Base-by-base conservation (phyloP, 1,284 basidiomycete species). In the Hymenochaete sp. region DNA sequence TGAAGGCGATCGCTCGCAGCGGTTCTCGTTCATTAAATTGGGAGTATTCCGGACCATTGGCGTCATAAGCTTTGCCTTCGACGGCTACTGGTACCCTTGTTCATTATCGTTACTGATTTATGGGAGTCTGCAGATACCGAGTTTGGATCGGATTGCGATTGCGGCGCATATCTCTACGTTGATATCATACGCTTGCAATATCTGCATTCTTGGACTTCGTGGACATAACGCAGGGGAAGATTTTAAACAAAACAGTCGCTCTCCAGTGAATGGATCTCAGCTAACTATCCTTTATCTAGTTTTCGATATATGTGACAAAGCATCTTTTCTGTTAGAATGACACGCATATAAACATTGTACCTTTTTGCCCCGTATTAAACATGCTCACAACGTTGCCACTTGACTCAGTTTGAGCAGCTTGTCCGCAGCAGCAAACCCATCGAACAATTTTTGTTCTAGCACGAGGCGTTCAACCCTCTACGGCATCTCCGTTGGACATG, bases 311-410 rank as follows among this genome's bases (percentile, higher is more conserved):
- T 21, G 10, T 45, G 21, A 52, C 5, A 16, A 9, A 2, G 7
- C 24, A 38, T 21, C 21, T n/a, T 19, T 25, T 38, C 43, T 18
- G 13, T 57, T 54, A 87, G 83, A 70, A 75, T 55, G 88, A 93
- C 60, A 77, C 81, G 21, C 57, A 95, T 47, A 93, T 95, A 64
- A 95, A 98, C 60, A 73, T 98, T 44, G 95, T 93, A 4, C 77
- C 95, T 18, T 90, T 97, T 56, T 92, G 88, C 57, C 98, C 98
- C 58, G 95, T 95, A 3, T 65, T 95, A 50, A 98, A 98, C 65
- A 98, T 98, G 95, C 93, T 96, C 57, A 96, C 93, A 1, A 98
- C 95, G 0, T 75, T 93, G 14, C 92, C 92, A 0, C 70, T 97
- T 39, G 92, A 97, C n/a, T n/a, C n/a, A n/a, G n/a, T n/a, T n/a